Evolutionary conservation across 2,329 filamentous ascomycete genomes (phyloP).

Genomic region (Clarireedia hainanense): DNA sequence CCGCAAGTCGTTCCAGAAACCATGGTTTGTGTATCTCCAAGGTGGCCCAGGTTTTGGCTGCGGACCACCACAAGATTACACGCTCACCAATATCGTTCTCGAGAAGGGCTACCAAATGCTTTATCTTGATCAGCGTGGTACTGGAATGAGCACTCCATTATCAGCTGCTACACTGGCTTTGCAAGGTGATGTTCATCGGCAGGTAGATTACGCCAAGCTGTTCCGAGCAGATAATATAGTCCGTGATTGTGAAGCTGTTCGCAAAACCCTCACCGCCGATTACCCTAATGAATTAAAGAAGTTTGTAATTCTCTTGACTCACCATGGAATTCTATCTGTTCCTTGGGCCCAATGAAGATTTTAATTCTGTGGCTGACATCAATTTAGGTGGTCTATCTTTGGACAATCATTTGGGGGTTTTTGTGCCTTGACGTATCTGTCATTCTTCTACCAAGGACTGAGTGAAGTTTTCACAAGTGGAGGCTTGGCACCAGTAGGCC

Average conservation of each 20-base stretch:
- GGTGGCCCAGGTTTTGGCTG: slow-evolving; percentile 51
- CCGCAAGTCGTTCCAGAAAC: slow-evolving; percentile 41
- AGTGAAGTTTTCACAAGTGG: slow-evolving; percentile 80
- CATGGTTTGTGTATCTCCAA: slow-evolving; percentile 67
- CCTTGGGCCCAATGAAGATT: not conserved
- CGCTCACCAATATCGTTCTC: slow-evolving; percentile 63
- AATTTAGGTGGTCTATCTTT: slow-evolving; percentile 67
- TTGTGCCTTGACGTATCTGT: slow-evolving; percentile 75
- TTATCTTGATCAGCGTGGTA: slow-evolving; percentile 85
- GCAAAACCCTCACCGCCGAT: slow-evolving; percentile 62
- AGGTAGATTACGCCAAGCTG: slow-evolving; percentile 72
- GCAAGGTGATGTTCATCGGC: slow-evolving; percentile 54
- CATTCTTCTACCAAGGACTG: slow-evolving; percentile 67
- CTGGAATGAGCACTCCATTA: slow-evolving; percentile 75
- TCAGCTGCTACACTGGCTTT: slow-evolving; percentile 62
- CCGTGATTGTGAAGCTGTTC: slow-evolving; percentile 78
- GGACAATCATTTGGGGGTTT: slow-evolving; percentile 94
- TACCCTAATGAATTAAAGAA: slow-evolving; percentile 62
- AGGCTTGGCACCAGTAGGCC: slow-evolving; percentile 70
- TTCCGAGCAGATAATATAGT: slow-evolving; percentile 91
- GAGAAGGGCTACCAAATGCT: slow-evolving; percentile 79
- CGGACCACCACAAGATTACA: slow-evolving; percentile 62
- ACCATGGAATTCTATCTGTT: not conserved
- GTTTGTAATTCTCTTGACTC: slow-evolving; percentile 38
- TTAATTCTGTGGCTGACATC: not conserved